phyloP scores from a whole-genome alignment of 345 rosid genomes.

The Corchorus olitorius region DNA sequence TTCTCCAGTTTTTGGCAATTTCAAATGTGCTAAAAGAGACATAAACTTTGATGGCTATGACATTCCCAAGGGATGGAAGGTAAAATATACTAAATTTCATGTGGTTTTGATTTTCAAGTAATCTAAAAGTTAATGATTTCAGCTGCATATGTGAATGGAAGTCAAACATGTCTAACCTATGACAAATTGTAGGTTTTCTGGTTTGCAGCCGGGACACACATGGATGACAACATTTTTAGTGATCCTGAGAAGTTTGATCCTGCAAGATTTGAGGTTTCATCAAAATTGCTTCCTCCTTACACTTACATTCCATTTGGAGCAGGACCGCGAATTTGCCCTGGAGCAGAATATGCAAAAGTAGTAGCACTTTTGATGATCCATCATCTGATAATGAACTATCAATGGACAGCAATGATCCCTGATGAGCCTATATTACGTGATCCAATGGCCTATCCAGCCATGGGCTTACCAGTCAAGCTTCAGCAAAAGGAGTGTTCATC shows the following conservation, averaged over 20 bases:
- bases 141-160: background rate
- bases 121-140: too few relatives aligned
- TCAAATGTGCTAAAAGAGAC: constrained; percentile 27
- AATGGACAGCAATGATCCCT: constrained; percentile 20
- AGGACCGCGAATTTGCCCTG: constrained; percentile 21
- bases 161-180: background rate
- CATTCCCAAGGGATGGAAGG: constrained; percentile 35
- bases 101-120: too few relatives aligned
- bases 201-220: constrained; percentile 27
- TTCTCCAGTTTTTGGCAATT: constrained; percentile 27
- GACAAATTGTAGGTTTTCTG: constrained; percentile 20
- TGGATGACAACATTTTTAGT: constrained; percentile 26
- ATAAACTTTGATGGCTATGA: constrained; percentile 19
- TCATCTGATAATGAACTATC: constrained; percentile 19
- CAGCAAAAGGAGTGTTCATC: too few relatives aligned
- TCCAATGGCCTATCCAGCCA: background rate
- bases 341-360: constrained; percentile 25
- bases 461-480: too few relatives aligned
- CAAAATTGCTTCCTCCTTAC: constrained; percentile 26
- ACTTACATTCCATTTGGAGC: constrained; percentile 31
- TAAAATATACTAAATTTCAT: background rate
- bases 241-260: constrained; percentile 30
- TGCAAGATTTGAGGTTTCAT: constrained; percentile 18
- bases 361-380: constrained; percentile 22
- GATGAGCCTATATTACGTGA: constrained; percentile 24